Base-by-base conservation (phyloP, 2,329 filamentous ascomycete species). In the Epichloe elymi region DNA sequence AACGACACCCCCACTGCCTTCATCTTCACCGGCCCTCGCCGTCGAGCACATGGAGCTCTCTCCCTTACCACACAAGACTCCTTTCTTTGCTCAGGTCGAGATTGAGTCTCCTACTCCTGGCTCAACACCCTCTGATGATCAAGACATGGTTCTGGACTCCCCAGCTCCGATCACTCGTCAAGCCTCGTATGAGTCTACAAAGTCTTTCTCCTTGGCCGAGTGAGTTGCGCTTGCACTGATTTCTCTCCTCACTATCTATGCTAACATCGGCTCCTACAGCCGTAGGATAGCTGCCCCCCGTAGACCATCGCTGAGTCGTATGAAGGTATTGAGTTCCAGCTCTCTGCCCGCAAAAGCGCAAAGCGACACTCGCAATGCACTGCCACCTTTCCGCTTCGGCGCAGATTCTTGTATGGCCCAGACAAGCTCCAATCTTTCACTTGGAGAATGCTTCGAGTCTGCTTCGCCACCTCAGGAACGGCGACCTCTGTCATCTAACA, bases 41-140 rank as follows among this genome's bases (percentile, higher is more conserved):
- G 77, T 79, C 54, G 89, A 95, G 65, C 75, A 81, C 51, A 95
- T 97, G 88, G 90, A 97, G 63, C 83, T 96, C 67, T 96, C 91
- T 6, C 91, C 93, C 39, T 71, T 97, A 40, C 90, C 89, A 54
- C 88, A 95, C 73, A 96, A 95, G 73, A 73, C 78, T 33, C 77
- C 85, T 12, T 89, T 81, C 61, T 69, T 75, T 68, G 66, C 74
- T 33, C 76, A 85, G 58, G 73, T 86, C 55, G 82, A 85, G 57
- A 68, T 88, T 50, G 77, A 80, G 33, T 90, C 87, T 33, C 87
- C 88, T 2, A 85, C 84, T 2, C 85, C 85, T 8, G 75, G 78
- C 54, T 65, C 60, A 57, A 73, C 70, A 15, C 69, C 73, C 52
- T 67, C 66, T 53, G 50, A 54, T 5, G 52, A 56, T 20, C 65